Conservation (phyloP, 306 rosid genomes). For the Senna siamea region DNA sequence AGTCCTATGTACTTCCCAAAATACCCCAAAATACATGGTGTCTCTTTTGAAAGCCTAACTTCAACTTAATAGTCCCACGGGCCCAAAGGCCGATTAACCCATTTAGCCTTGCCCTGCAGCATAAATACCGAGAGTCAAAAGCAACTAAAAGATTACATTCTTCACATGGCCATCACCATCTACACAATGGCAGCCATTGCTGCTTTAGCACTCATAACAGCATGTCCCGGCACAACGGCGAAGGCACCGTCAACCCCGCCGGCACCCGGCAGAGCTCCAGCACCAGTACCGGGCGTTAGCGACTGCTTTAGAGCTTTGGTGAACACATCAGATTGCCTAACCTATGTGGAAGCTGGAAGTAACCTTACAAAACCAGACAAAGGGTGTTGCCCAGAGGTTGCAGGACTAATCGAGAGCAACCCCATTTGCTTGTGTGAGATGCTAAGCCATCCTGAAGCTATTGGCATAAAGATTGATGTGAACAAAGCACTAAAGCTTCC, state of each 20-base stretch:
- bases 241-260: background rate
- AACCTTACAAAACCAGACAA: conserved; percentile 61
- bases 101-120: background rate
- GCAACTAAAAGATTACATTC: background rate
- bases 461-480: conserved; percentile 55
- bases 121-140: background rate
- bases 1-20: too few relatives aligned
- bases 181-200: conserved; percentile 10
- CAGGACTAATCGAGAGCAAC: conserved; percentile 49
- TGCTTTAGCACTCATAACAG: background rate
- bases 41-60: too few relatives aligned
- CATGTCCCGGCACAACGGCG: conserved; percentile 12
- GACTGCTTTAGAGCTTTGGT: conserved; percentile 37
- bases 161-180: conserved; percentile 29
- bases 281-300: background rate
- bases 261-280: background rate
- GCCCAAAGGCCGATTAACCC: background rate
- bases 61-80: too few relatives aligned
- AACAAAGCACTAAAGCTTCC: conserved; percentile 72
- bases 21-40: too few relatives aligned
- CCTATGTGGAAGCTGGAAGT: conserved; percentile 66
- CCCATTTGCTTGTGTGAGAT: conserved; percentile 69
- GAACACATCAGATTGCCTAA: conserved; percentile 70
- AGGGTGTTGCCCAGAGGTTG: conserved; percentile 77
- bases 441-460: conserved; percentile 39